These are phyloP conservation scores for Bertia moriformis DNA, from an alignment of 2,329 filamentous ascomycete genomes.

Conservation along the genomic window DNA sequence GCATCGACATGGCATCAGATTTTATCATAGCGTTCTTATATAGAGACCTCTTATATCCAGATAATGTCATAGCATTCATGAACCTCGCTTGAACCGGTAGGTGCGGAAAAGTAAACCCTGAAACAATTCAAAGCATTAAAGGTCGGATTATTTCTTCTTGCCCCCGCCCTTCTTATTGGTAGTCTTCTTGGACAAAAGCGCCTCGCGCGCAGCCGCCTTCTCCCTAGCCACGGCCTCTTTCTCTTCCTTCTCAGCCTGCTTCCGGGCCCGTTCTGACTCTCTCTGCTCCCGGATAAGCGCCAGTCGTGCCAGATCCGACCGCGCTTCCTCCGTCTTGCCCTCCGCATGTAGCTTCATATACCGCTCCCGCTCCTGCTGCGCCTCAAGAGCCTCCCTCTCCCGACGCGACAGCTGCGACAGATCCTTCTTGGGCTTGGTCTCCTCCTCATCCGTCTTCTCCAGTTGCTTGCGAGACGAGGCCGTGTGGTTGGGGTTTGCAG, in stretches of 20 bases:
- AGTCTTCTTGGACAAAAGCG: too few relatives aligned
- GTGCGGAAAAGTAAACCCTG: too few relatives aligned
- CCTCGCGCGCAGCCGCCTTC: slow-evolving; percentile 18
- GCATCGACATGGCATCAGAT: too few relatives aligned
- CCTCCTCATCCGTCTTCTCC: slow-evolving; percentile 28
- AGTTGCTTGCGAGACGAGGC: slow-evolving; percentile 24
- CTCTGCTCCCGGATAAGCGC: slow-evolving; percentile 72
- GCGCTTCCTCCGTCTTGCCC: slow-evolving; percentile 92
- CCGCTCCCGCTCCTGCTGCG: slow-evolving; percentile 73
- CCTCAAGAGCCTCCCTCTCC: slow-evolving; percentile 66
- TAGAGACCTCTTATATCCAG: too few relatives aligned
- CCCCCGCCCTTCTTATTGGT: slow-evolving; percentile 40
- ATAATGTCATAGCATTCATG: too few relatives aligned
- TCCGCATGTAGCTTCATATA: slow-evolving; percentile 86
- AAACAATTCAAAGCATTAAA: too few relatives aligned
- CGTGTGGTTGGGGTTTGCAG: slow-evolving; percentile 83
- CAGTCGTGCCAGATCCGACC: slow-evolving; percentile 73
- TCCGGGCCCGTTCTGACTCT: slow-evolving; percentile 67
- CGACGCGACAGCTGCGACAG: slow-evolving; percentile 27
- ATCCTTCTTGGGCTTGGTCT: slow-evolving; percentile 37
- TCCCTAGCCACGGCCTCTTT: slow-evolving; percentile 32
- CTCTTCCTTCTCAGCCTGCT: slow-evolving; percentile 52
- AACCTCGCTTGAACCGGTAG: too few relatives aligned
- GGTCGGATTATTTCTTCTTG: slow-evolving; percentile 19
- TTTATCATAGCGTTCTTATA: too few relatives aligned